Percentiles rank a stretch among this genome's conserved stretches.
Conservation (phyloP, 2,329 filamentous ascomycete genomes). For the Alternaria postmessia region DNA sequence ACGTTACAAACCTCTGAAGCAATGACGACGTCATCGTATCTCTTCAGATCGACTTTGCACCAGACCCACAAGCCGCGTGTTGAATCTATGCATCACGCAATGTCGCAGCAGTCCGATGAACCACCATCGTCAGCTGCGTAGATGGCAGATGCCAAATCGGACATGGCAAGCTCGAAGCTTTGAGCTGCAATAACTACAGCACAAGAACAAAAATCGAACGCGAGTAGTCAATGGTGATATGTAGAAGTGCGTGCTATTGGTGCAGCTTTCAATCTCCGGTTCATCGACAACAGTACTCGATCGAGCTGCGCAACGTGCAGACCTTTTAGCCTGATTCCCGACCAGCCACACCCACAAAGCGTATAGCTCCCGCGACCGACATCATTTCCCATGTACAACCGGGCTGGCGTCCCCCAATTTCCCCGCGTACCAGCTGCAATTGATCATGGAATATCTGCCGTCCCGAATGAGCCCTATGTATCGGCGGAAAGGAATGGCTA, state of each 20-base stretch:
- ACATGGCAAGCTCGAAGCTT: background rate
- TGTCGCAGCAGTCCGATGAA: background rate
- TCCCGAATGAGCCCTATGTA: conserved; percentile 7
- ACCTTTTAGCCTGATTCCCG: conserved; percentile 41
- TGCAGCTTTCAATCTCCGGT: background rate
- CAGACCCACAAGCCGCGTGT: background rate
- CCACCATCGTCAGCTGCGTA: background rate
- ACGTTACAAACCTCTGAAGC: background rate
- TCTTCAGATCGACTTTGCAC: background rate
- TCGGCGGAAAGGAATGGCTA: conserved; percentile 24
- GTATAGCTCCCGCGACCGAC: conserved; percentile 26
- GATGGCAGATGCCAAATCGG: background rate
- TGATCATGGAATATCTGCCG: conserved; percentile 12
- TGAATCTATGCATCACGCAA: background rate
- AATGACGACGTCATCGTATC: conserved; percentile 3
- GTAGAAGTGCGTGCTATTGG: background rate
- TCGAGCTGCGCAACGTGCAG: conserved; percentile 1
- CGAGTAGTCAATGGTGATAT: background rate
- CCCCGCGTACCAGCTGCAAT: conserved; percentile 26
- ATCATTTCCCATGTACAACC: conserved; percentile 22
- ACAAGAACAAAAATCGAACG: background rate
- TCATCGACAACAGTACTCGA: conserved; percentile 1
- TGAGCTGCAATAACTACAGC: background rate
- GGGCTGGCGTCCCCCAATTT: conserved; percentile 21
- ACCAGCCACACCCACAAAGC: conserved; percentile 21